Evolutionary conservation across 768 basidiomycete species (phyloP), one percentile per base, ranked within the genome.

Genomic region (Suillus hirtellus): DNA sequence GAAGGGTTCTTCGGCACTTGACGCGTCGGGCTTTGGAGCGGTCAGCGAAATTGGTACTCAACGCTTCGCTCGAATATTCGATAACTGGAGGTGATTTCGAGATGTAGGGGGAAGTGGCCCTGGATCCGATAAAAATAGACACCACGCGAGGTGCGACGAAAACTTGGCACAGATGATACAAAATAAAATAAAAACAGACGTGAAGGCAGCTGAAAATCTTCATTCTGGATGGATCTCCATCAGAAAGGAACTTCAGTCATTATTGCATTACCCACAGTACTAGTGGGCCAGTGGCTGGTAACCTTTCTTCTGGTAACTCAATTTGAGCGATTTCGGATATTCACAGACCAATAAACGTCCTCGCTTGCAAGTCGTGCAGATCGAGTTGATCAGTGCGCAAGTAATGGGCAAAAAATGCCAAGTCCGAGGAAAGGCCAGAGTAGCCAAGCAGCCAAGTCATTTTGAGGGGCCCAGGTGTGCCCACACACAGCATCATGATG

Each of bases 241-340:
- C 50, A 52, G 17, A 52, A 2, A 31, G 8, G 9, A n/a, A 44
- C 19, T 47, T 24, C 6, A 14, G 12, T 24, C 27, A 50, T 50
- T 50, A 15, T 15, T 27, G 14, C 49, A 27, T 50, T 50, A 50
- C 49, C 49, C 50, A 52, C 50, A 52, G 27, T 46, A 4, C 46
- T 46, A 46, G 46, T 31, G 11, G 27, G 10, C 35, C 10, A 10
- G 35, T 37, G 10, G 10, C 50, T 35, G 52, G 52, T 53, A 53
- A 53, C 52, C 52, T 52, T 50, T 8, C 27, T 50, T 53, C 11
- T n/a, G 52, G 52, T 35, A 53, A 37, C 52, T 12, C 52, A n/a
- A 12, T 35, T 53, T 53, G 34, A 53, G 34, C 52, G 11, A n/a
- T 34, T 53, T 8, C 5, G 19, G 52, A 53, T 53, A 34, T 19